Conservation (phyloP, 306 rosid genomes). For the Casuarina equisetifolia region DNA sequence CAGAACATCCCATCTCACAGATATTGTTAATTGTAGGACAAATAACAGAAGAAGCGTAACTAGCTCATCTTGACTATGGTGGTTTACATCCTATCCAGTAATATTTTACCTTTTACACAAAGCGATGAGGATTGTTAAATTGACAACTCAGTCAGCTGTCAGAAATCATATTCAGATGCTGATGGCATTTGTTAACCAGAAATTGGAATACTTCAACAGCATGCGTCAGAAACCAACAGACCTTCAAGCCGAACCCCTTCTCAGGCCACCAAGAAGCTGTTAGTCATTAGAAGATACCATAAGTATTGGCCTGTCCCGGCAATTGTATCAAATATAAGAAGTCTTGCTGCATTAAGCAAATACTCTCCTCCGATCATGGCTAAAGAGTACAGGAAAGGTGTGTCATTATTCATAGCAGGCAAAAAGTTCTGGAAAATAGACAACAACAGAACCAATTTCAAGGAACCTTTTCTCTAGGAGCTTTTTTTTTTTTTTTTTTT, state of each 20-base stretch:
- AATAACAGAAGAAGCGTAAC: not conserved
- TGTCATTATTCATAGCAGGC: not conserved
- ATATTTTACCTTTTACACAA: not conserved
- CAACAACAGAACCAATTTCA: not conserved
- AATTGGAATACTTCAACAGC: not conserved
- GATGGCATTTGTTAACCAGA: not conserved
- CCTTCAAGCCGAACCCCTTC: not conserved
- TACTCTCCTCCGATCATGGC: not conserved
- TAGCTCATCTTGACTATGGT: not conserved
- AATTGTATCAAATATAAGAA: not conserved
- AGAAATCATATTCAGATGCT: not conserved
- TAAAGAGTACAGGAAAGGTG: not conserved
- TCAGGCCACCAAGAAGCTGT: constrained; percentile 26
- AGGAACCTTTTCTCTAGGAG: not conserved
- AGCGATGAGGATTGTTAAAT: not conserved
- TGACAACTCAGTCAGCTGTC: not conserved
- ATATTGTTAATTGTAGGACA: not conserved
- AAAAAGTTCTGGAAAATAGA: not conserved
- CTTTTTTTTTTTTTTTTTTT: too few relatives aligned
- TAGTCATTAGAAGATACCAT: not conserved
- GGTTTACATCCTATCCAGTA: not conserved
- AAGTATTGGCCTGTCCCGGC: not conserved
- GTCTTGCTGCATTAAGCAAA: not conserved
- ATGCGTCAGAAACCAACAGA: not conserved
- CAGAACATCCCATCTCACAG: not conserved